Conservation (phyloP, 1,284 basidiomycete genomes). For the Moesziomyces aphidis region DNA sequence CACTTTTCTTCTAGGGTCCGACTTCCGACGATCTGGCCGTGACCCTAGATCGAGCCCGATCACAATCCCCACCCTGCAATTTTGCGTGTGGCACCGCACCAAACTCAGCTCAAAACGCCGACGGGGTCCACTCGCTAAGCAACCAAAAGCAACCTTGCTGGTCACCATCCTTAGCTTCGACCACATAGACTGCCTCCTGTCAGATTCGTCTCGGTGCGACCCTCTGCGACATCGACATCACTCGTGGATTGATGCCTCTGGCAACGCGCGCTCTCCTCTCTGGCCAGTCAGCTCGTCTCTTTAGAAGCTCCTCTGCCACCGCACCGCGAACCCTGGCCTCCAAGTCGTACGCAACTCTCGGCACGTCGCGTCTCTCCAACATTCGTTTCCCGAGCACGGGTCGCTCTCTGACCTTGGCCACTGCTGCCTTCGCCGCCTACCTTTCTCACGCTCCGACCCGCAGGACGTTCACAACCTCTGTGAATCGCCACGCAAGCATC, state of each 20-base stretch:
- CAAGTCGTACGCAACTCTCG: slow-evolving; percentile 5
- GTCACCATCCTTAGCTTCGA: neutral
- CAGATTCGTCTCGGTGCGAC: neutral
- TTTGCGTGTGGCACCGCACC: neutral
- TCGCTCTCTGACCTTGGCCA: slow-evolving; percentile 14
- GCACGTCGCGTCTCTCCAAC: neutral
- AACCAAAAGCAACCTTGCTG: neutral
- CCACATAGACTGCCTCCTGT: neutral
- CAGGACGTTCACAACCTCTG: slow-evolving; percentile 17
- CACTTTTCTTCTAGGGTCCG: neutral
- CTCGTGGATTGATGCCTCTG: slow-evolving; percentile 31
- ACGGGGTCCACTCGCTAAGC: neutral
- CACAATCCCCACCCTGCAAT: neutral
- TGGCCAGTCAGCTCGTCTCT: slow-evolving; percentile 31
- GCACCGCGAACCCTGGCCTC: slow-evolving; percentile 11
- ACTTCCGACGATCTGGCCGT: slow-evolving; percentile 5
- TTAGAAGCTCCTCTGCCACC: slow-evolving; percentile 11
- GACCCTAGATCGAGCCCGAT: slow-evolving; percentile 22
- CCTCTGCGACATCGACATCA: neutral
- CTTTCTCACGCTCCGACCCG: slow-evolving; percentile 3
- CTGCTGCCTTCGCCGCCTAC: slow-evolving; percentile 16
- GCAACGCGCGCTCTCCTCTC: slow-evolving; percentile 13
- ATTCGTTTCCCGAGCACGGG: slow-evolving; percentile 10
- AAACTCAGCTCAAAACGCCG: neutral
- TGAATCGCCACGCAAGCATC: slow-evolving; percentile 5